A percentile compares a stretch with the other conserved stretches of the same genome.
Conservation (phyloP, 306 rosid species). For the Quercus rubra region DNA sequence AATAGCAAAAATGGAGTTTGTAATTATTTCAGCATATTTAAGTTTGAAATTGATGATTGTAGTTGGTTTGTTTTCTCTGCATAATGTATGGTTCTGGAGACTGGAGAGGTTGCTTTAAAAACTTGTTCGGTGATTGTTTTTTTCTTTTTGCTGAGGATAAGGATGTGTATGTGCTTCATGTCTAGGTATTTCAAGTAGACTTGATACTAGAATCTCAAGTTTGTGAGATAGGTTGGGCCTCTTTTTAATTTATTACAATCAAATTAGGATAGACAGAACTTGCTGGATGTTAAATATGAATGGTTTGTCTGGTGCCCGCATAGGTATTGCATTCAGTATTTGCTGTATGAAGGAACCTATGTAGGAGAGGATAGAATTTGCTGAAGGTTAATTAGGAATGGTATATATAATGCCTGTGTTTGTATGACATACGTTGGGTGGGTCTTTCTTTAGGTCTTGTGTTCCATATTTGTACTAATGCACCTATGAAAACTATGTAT, state of each 20-base stretch:
- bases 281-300: not conserved
- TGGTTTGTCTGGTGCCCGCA: not conserved
- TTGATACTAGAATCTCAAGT: not conserved
- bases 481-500: not conserved
- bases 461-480: not conserved
- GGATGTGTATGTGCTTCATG: not conserved
- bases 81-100: not conserved
- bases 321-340: not conserved
- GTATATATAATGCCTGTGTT: too few species aligned
- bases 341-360: not conserved
- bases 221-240: not conserved
- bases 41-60: not conserved
- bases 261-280: not conserved
- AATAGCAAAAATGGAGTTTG: not conserved
- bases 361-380: not conserved
- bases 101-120: not conserved
- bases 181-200: not conserved
- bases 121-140: not conserved
- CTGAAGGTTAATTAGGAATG: too few species aligned
- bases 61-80: not conserved
- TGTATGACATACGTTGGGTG: too few species aligned
- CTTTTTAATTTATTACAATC: not conserved
- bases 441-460: too few species aligned
- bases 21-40: not conserved
- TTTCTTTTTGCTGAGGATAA: not conserved